Evolutionary conservation across 2,329 filamentous ascomycete species (phyloP), one percentile per base, ranked within the genome.

Genomic region (Graphiopsis chlorocephala): DNA sequence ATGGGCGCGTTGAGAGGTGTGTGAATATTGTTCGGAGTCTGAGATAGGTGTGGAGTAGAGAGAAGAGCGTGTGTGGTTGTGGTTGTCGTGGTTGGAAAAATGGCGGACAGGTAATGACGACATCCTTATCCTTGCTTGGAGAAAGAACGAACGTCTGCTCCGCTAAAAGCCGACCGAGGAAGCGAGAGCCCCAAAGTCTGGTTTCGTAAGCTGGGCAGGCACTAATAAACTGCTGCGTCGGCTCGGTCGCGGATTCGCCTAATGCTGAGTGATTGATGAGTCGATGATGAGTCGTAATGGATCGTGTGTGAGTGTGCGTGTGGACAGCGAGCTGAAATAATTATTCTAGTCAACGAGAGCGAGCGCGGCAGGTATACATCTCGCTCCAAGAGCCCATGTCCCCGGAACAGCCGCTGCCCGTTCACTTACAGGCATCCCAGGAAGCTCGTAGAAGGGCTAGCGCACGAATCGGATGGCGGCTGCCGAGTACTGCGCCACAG

Each of bases 1-100:
- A 7, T 26, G 31, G 15, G 31, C 31, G 48, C 33, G 48, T 2
- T 38, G 60, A 33, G 31, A 10, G 10, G 17, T 14, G 20, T 48
- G 45, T 45, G 29, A 38, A 6, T 45, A 25, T 25, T 23, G 20
- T 1, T 28, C 15, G 48, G 23, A 45, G 17, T 55, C 33, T 17
- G 33, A 4, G 20, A 38, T 45, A 31, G 33, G 48, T 62, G 60
- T 47, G 25, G 45, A 38, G 47, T 53, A 52, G 59, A 42, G 31
- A n/a, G 42, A 23, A n/a, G 26, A 31, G 28, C 17, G 48, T 31
- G 60, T 31, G 28, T 33, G 29, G 60, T 62, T 25, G 29, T 55
- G 29, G 60, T 62, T 26, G 60, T 55, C 20, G 60, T 55, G 35
- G 60, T 52, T 31, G 33, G 33, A 42, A 62, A 62, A 62, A 62